Percentiles rank a stretch among this genome's conserved stretches.
Conservation (phyloP, 2,329 filamentous ascomycete genomes). For the Pleomassaria siparia region DNA sequence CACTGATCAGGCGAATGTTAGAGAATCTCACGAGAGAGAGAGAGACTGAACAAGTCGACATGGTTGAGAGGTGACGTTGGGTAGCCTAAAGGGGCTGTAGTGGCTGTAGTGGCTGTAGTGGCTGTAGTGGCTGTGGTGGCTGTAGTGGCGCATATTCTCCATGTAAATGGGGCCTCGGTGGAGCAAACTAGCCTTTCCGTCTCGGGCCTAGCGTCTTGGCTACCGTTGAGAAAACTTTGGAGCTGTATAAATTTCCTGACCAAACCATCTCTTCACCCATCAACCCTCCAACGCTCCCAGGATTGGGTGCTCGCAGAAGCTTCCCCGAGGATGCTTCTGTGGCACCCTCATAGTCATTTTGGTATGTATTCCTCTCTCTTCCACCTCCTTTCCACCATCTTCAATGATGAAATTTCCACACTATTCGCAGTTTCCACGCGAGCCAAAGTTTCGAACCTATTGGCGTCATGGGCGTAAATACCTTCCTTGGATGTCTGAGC, state of each 20-base stretch:
- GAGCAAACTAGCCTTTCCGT: too few species aligned
- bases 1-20: too few species aligned
- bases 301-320: neutral
- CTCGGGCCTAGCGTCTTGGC: too few species aligned
- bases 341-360: neutral
- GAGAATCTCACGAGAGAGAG: too few species aligned
- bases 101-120: too few species aligned
- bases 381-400: neutral
- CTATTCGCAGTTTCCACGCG: constrained; percentile 29
- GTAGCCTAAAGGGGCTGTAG: too few species aligned
- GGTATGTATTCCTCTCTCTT: constrained; percentile 1
- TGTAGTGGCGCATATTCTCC: too few species aligned
- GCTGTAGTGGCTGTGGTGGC: too few species aligned
- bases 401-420: constrained; percentile 25
- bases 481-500: constrained; percentile 33
- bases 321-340: neutral
- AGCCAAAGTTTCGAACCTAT: constrained; percentile 21
- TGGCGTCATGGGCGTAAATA: constrained; percentile 17
- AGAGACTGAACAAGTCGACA: too few species aligned
- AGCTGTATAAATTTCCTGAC: neutral
- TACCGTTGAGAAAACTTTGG: too few species aligned
- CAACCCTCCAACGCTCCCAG: neutral
- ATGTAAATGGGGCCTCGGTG: too few species aligned
- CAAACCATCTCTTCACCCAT: neutral
- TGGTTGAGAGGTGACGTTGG: too few species aligned